phyloP scores from a whole-genome alignment of 2,329 filamentous ascomycete genomes.

The Fusarium piperis region DNA sequence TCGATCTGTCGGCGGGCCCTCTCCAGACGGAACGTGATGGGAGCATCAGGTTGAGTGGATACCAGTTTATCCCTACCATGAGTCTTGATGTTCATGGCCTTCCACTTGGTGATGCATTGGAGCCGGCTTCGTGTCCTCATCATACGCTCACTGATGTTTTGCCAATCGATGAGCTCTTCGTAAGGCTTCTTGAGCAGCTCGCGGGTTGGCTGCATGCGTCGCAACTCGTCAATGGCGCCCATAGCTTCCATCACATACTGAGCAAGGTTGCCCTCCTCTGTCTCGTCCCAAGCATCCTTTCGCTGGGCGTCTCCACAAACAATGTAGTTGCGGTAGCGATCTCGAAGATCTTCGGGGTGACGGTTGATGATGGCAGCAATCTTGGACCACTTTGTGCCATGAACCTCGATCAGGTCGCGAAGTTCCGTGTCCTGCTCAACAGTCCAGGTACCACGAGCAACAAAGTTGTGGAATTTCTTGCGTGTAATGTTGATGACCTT shows the following conservation, averaged over 20 bases:
- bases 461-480: slow-evolving; percentile 73
- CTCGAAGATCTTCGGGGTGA: slow-evolving; percentile 71
- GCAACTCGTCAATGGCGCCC: slow-evolving; percentile 54
- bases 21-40: slow-evolving; percentile 54
- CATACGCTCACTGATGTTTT: slow-evolving; percentile 70
- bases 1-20: slow-evolving; percentile 54
- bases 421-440: slow-evolving; percentile 51
- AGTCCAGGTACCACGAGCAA: slow-evolving; percentile 60
- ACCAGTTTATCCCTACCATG: slow-evolving; percentile 47
- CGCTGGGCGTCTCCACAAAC: slow-evolving; percentile 64
- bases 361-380: slow-evolving; percentile 73
- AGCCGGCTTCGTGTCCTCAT: slow-evolving; percentile 68
- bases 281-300: slow-evolving; percentile 66
- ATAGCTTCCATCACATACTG: slow-evolving; percentile 64
- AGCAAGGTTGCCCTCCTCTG: slow-evolving; percentile 66
- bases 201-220: slow-evolving; percentile 46
- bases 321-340: slow-evolving; percentile 76
- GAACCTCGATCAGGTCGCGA: slow-evolving; percentile 46
- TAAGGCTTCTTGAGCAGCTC: slow-evolving; percentile 52
- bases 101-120: slow-evolving; percentile 77
- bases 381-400: slow-evolving; percentile 65
- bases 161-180: slow-evolving; percentile 71
- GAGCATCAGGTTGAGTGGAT: slow-evolving; percentile 45
- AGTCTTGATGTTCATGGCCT: slow-evolving; percentile 52
- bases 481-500: slow-evolving; percentile 67